phyloP scores from a whole-genome alignment of 805 yeast genomes.

The Zygosaccharomyces rouxii region DNA sequence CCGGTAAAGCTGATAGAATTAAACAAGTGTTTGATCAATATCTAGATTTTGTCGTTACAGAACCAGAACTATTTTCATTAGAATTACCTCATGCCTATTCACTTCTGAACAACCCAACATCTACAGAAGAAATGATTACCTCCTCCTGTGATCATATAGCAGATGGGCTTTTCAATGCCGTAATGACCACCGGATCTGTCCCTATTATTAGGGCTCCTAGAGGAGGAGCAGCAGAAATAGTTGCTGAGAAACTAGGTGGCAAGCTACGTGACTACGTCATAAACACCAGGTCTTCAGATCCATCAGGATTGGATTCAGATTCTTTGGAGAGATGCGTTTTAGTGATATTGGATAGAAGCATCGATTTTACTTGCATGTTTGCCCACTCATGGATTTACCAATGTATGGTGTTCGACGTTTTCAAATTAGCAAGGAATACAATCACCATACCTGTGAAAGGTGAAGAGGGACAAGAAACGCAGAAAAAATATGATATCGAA shows the following conservation, averaged over 20 bases:
- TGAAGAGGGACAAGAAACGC: conserved; percentile 36
- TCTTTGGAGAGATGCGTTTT: conserved; percentile 65
- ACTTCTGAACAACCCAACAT: conserved; percentile 61
- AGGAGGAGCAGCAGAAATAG: conserved; percentile 93
- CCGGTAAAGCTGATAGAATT: conserved; percentile 66
- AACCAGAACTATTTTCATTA: conserved; percentile 81
- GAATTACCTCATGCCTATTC: conserved; percentile 65
- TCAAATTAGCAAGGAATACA: conserved; percentile 75
- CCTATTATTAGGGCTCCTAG: conserved; percentile 89
- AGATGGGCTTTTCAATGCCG: conserved; percentile 71
- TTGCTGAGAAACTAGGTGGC: conserved; percentile 81
- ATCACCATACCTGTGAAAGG: conserved; percentile 52
- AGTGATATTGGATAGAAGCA: conserved; percentile 77
- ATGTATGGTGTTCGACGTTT: conserved; percentile 91
- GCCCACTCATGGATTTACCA: conserved; percentile 98
- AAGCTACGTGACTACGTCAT: conserved; percentile 80
- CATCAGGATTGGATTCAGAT: conserved; percentile 22
- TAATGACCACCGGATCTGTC: conserved; percentile 70
- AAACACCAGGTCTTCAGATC: conserved; percentile 44
- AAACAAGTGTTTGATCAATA: conserved; percentile 93
- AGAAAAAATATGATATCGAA: conserved; percentile 76
- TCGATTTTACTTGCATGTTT: conserved; percentile 90
- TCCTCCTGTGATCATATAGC: conserved; percentile 64
- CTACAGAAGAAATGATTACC: conserved; percentile 73
- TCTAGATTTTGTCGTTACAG: conserved; percentile 86